Evolutionary conservation across 371 early-diverging fungal genomes (phyloP).

Genomic region (Rhizopus sp.): DNA sequence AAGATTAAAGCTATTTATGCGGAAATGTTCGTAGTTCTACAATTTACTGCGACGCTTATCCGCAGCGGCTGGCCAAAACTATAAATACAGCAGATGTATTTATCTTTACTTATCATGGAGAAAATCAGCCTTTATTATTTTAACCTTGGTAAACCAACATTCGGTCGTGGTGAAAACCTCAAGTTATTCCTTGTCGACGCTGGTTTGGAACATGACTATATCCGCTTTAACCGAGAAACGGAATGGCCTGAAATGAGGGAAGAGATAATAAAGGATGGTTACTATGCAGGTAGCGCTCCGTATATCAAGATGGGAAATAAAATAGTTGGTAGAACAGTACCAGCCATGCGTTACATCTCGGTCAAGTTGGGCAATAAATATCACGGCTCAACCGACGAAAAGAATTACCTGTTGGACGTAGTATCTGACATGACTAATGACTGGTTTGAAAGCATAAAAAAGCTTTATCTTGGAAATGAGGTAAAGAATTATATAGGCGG

Average conservation of each 20-base stretch:
- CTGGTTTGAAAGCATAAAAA: conserved; percentile 6
- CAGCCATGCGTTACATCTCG: conserved; percentile 32
- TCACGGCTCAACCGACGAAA: conserved; percentile 21
- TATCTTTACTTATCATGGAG: background rate
- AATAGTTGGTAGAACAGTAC: conserved; percentile 15
- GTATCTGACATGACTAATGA: conserved; percentile 12
- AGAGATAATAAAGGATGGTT: conserved; percentile 11
- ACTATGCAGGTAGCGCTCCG: conserved; percentile 19
- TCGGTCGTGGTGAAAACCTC: conserved; percentile 16
- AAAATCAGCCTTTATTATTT: conserved; percentile 13
- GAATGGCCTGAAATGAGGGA: conserved; percentile 10
- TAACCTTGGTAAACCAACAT: background rate
- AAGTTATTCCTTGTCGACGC: conserved; percentile 18
- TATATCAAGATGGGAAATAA: conserved; percentile 22
- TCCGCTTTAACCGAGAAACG: conserved; percentile 5
- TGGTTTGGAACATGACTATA: conserved; percentile 29
- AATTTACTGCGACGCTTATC: too few relatives aligned
- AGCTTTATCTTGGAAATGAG: background rate
- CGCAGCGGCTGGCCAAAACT: too few relatives aligned
- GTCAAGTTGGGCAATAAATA: conserved; percentile 27
- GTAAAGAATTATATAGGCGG: background rate
- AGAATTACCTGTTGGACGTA: conserved; percentile 19
- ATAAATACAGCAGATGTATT: too few relatives aligned
- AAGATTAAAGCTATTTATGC: too few relatives aligned
- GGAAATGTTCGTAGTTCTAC: too few relatives aligned